These are phyloP conservation scores for Pleurotus salmoneostramineus DNA, from an alignment of 768 basidiomycete genomes.

Conservation along the genomic window DNA sequence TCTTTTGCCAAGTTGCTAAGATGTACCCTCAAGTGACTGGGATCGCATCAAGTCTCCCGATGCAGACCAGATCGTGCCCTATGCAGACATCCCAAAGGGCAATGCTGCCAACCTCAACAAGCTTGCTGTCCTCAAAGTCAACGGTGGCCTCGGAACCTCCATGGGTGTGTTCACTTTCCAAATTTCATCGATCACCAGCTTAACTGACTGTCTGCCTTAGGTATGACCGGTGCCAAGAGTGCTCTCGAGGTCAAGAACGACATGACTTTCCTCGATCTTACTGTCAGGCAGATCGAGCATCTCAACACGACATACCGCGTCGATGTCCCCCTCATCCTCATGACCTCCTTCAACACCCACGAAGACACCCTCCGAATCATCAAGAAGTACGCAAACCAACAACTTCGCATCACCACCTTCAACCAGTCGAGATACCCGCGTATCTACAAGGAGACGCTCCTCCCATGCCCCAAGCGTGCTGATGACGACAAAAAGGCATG, in stretches of 20 bases:
- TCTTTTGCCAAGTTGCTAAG: conserved; percentile 25
- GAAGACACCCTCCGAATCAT: conserved; percentile 95
- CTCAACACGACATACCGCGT: conserved; percentile 81
- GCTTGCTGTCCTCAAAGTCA: conserved; percentile 93
- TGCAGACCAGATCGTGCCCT: conserved; percentile 81
- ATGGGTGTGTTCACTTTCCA: conserved; percentile 54
- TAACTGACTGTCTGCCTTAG: conserved; percentile 32
- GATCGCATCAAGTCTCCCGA: conserved; percentile 86
- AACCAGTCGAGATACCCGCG: conserved; percentile 94
- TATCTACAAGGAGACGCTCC: conserved; percentile 84
- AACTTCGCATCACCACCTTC: conserved; percentile 88
- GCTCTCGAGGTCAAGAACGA: conserved; percentile 96
- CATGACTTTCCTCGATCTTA: conserved; percentile 96
- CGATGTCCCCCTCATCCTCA: conserved; percentile 95
- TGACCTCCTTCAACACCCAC: conserved; percentile 99
- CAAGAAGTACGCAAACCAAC: conserved; percentile 95
- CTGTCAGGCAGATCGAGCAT: conserved; percentile 93
- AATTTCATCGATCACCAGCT: background rate
- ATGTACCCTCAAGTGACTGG: conserved; percentile 60
- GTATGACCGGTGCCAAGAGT: conserved; percentile 85
- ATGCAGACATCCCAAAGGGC: conserved; percentile 60
- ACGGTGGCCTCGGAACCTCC: conserved; percentile 89
- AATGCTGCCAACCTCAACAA: conserved; percentile 77
- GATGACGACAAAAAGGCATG: conserved; percentile 86
- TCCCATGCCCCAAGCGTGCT: conserved; percentile 76